These are phyloP conservation scores for Cyclanthera cordifolia DNA, from an alignment of 306 rosid genomes.

Conservation along the genomic window DNA sequence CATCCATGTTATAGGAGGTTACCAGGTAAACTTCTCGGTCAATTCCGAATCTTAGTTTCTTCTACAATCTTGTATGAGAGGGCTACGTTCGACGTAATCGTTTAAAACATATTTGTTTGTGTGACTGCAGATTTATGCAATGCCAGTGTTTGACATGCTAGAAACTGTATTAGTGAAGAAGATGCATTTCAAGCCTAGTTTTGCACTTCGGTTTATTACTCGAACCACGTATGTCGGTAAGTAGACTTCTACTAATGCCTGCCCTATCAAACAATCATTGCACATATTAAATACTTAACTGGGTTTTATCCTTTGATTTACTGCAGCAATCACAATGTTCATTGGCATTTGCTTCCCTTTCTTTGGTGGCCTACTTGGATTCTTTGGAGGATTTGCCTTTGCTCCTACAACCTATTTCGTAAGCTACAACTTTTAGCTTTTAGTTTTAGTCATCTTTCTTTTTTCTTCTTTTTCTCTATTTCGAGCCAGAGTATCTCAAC, in stretches of 20 bases:
- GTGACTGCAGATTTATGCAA: conserved; percentile 56
- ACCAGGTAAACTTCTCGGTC: conserved; percentile 44
- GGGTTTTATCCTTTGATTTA: not conserved
- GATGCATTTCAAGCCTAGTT: conserved; percentile 37
- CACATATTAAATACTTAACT: not conserved
- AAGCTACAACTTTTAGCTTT: conserved; percentile 20
- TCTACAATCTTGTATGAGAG: not conserved
- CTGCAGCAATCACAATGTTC: conserved; percentile 67
- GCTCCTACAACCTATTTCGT: conserved; percentile 85
- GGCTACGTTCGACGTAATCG: not conserved
- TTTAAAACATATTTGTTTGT: too few relatives aligned
- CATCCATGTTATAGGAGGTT: conserved; percentile 83
- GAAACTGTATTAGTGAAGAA: conserved; percentile 73
- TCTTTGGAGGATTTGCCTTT: conserved; percentile 81
- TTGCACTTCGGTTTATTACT: conserved; percentile 42
- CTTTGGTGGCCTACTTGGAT: conserved; percentile 55
- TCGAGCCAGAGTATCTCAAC: not conserved
- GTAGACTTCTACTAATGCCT: conserved; percentile 10
- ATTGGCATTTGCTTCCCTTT: conserved; percentile 67
- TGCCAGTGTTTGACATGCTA: conserved; percentile 92
- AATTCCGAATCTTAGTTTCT: not conserved
- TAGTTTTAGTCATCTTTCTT: not conserved
- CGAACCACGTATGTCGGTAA: conserved; percentile 64
- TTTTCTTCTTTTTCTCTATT: not conserved
- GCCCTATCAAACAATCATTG: not conserved